phyloP scores from a whole-genome alignment of 2,329 filamentous ascomycete species.

The Pseudocercospora fijiensis region DNA sequence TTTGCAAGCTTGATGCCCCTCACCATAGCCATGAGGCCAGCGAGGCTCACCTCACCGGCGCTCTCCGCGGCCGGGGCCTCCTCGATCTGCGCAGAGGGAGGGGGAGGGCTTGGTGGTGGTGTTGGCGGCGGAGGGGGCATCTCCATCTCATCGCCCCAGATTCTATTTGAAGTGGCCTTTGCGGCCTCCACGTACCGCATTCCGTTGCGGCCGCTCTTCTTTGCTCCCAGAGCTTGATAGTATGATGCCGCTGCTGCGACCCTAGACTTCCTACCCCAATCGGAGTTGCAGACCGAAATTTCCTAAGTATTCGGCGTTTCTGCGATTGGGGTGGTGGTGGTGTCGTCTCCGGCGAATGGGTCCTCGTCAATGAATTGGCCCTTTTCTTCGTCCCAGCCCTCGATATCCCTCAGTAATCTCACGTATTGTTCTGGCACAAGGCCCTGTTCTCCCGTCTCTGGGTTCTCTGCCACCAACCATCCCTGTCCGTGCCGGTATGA shows the following conservation, averaged over 20 bases:
- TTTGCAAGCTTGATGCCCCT: neutral
- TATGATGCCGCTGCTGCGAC: neutral
- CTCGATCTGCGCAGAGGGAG: neutral
- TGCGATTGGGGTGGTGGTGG: slow-evolving; percentile 1
- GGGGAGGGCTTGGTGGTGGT: neutral
- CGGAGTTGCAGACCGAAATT: neutral
- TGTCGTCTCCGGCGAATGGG: slow-evolving; percentile 13
- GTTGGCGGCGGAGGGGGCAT: neutral
- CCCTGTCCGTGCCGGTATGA: slow-evolving; percentile 95
- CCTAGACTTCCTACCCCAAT: neutral
- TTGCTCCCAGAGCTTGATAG: neutral
- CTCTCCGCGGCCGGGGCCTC: neutral
- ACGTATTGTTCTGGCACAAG: slow-evolving; percentile 97
- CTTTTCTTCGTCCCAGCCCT: slow-evolving; percentile 78
- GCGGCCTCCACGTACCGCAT: neutral
- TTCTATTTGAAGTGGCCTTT: neutral
- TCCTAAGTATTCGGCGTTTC: neutral
- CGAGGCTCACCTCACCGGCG: neutral
- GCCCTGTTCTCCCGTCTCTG: slow-evolving; percentile 88
- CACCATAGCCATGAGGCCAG: neutral
- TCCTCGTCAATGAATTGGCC: slow-evolving; percentile 65
- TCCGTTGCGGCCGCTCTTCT: neutral
- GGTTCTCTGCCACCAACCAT: slow-evolving; percentile 95
- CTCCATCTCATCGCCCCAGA: neutral
- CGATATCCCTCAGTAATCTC: slow-evolving; percentile 84